Conservation (phyloP, 345 rosid genomes). For the Populus nigra region DNA sequence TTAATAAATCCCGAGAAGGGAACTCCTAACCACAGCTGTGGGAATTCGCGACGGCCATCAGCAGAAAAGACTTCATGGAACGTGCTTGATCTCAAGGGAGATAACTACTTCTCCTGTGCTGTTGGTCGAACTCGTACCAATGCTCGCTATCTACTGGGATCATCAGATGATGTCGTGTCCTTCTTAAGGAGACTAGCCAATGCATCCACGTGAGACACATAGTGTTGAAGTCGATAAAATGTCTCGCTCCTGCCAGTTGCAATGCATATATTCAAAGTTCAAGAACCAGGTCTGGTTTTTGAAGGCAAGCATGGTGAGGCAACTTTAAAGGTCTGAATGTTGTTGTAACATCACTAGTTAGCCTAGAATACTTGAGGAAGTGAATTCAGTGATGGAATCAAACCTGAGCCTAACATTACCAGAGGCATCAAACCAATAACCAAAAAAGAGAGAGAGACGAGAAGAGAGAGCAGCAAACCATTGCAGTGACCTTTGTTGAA, state of each 20-base stretch:
- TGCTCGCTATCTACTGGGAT: conserved; percentile 69
- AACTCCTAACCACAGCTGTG: conserved; percentile 34
- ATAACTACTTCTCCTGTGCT: conserved; percentile 93
- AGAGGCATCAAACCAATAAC: background rate
- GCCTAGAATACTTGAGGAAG: background rate
- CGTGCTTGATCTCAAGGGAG: conserved; percentile 96
- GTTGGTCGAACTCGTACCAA: conserved; percentile 80
- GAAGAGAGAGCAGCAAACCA: background rate
- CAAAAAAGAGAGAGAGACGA: too few relatives aligned
- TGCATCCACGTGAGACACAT: conserved; percentile 20
- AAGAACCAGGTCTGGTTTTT: background rate
- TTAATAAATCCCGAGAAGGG: conserved; percentile 47
- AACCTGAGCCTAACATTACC: background rate
- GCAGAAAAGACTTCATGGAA: conserved; percentile 87
- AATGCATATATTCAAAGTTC: background rate
- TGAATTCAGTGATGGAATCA: too few relatives aligned
- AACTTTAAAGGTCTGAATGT: background rate
- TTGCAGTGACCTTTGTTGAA: background rate
- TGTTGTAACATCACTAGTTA: background rate
- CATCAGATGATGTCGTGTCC: conserved; percentile 78
- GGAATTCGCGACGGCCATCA: conserved; percentile 51
- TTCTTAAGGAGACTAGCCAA: conserved; percentile 64
- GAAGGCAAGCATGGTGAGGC: background rate
- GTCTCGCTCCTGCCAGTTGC: background rate
- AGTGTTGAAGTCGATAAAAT: background rate